Conservation (phyloP, 2,329 filamentous ascomycete genomes). For the Paecilomyces niveus region DNA sequence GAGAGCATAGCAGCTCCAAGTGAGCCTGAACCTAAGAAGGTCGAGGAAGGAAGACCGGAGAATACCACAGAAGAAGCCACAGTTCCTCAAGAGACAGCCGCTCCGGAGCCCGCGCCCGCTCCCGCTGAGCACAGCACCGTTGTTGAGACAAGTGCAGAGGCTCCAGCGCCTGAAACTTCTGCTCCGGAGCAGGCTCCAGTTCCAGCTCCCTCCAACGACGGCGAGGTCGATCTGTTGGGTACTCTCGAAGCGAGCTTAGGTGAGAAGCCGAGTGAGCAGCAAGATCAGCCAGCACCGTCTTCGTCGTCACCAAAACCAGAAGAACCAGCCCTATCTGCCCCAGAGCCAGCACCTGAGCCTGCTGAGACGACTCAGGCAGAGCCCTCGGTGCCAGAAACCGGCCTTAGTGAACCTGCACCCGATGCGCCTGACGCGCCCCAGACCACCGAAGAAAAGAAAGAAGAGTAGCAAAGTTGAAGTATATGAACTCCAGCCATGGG, state of each 20-base stretch:
- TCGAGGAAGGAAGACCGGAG: not conserved
- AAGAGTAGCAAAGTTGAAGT: not conserved
- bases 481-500: not conserved
- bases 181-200: not conserved
- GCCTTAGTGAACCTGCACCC: not conserved
- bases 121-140: not conserved
- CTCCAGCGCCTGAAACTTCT: slow-evolving; percentile 10
- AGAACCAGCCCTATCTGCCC: not conserved
- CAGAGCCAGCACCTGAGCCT: not conserved
- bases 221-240: slow-evolving; percentile 40
- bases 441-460: not conserved
- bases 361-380: not conserved
- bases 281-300: slow-evolving; percentile 3
- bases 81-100: not conserved
- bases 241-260: slow-evolving; percentile 40
- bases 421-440: not conserved
- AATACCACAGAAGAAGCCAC: not conserved
- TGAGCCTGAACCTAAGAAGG: slow-evolving; percentile 5
- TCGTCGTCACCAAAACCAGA: not conserved
- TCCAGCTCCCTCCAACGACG: slow-evolving; percentile 18
- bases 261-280: slow-evolving; percentile 2
- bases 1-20: slow-evolving; percentile 1
- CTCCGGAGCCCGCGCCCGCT: not conserved
- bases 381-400: not conserved
- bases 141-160: not conserved